Evolutionary conservation across 176 grass and related monocot genomes (phyloP).

Genomic region (Alloteropsis semialata): DNA sequence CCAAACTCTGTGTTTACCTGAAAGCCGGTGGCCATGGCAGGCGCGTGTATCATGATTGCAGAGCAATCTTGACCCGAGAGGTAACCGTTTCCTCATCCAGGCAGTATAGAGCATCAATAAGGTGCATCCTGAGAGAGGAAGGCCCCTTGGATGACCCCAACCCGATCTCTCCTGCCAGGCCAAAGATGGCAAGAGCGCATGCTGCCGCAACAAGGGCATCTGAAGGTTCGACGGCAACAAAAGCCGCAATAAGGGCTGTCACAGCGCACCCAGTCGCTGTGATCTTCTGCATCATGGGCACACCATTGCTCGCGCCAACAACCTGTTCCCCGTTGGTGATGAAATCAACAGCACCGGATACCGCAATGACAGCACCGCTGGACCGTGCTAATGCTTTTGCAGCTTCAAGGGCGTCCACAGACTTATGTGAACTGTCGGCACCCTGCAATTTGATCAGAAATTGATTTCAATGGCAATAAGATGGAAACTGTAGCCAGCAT

Average conservation of each 20-base stretch:
- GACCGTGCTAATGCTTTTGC: constrained; percentile 57
- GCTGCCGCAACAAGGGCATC: constrained; percentile 43
- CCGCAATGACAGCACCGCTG: constrained; percentile 47
- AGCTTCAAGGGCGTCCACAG: constrained; percentile 54
- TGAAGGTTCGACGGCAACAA: constrained; percentile 63
- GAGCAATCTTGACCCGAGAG: constrained; percentile 44
- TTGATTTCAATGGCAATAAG: not conserved
- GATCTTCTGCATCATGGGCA: constrained; percentile 83
- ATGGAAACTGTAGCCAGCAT: not conserved
- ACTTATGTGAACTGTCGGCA: constrained; percentile 64
- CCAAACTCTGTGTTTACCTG: not conserved
- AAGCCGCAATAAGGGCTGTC: constrained; percentile 69
- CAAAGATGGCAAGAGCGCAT: constrained; percentile 67
- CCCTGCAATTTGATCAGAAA: constrained; percentile 47
- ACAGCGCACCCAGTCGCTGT: constrained; percentile 74
- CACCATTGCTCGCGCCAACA: constrained; percentile 51
- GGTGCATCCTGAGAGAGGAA: constrained; percentile 76
- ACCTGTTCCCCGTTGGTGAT: constrained; percentile 56
- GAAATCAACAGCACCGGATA: constrained; percentile 73
- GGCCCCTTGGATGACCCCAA: constrained; percentile 69
- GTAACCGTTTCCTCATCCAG: constrained; percentile 44
- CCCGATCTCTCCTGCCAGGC: constrained; percentile 65
- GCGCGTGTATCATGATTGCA: not conserved
- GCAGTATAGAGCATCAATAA: constrained; percentile 63
- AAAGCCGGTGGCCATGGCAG: not conserved